Evolutionary conservation across 148 eudicot genomes (phyloP).

Genomic region (Simmondsia chinensis): DNA sequence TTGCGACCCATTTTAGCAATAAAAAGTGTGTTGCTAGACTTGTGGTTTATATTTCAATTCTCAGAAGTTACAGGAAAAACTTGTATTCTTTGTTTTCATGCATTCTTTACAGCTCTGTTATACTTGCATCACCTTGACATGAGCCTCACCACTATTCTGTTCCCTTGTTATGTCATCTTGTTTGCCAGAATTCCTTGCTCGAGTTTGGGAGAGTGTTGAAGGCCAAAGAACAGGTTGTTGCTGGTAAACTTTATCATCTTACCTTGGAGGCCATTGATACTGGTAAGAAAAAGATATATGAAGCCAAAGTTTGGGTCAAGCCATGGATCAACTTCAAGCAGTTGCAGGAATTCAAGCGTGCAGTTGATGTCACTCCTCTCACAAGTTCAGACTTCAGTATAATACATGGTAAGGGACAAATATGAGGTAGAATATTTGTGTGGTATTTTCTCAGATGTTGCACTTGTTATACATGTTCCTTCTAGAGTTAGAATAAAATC

Average conservation of each 20-base stretch:
- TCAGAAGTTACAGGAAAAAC: too few relatives aligned
- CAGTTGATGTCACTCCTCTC: slow-evolving; percentile 19
- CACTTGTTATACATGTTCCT: neutral
- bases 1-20: too few relatives aligned
- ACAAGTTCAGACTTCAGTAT: slow-evolving; percentile 26
- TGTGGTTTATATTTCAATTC: too few relatives aligned
- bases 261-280: slow-evolving; percentile 56
- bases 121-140: neutral
- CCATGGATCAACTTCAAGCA: slow-evolving; percentile 68
- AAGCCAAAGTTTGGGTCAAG: slow-evolving; percentile 78
- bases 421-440: neutral
- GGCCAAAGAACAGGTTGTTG: slow-evolving; percentile 45
- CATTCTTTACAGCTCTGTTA: neutral
- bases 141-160: neutral
- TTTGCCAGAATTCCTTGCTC: slow-evolving; percentile 31
- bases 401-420: slow-evolving; percentile 21
- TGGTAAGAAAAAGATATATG: slow-evolving; percentile 41
- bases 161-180: neutral
- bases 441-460: neutral
- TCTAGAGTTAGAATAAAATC: too few relatives aligned
- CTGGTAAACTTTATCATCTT: slow-evolving; percentile 47
- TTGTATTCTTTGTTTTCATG: neutral
- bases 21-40: too few relatives aligned
- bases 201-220: slow-evolving; percentile 33
- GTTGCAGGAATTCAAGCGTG: slow-evolving; percentile 53